phyloP scores from a whole-genome alignment of 257 asterid species.

The Verbena officinalis region DNA sequence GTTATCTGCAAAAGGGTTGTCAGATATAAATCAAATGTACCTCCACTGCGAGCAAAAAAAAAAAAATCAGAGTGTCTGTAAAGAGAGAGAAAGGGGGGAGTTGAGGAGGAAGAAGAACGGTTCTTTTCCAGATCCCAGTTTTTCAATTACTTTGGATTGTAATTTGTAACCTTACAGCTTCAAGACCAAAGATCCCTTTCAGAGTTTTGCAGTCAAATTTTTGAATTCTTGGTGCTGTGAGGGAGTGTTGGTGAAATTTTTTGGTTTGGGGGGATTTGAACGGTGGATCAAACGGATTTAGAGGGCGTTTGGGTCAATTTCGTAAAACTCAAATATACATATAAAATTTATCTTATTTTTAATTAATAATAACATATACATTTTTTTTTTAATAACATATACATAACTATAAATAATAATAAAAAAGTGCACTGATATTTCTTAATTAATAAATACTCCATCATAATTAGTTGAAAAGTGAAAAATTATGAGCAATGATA shows the following conservation, averaged over 20 bases:
- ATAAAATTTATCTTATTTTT: background rate
- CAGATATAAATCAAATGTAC: slow-evolving; percentile 35
- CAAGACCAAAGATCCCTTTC: slow-evolving; percentile 41
- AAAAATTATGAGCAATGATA: background rate
- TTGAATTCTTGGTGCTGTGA: slow-evolving; percentile 36
- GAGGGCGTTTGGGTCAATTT: slow-evolving; percentile 21
- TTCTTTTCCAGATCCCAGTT: slow-evolving; percentile 52
- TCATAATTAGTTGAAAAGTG: slow-evolving; percentile 4
- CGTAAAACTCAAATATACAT: background rate
- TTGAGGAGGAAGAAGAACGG: slow-evolving; percentile 30
- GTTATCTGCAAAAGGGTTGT: slow-evolving; percentile 20
- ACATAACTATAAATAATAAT: no score
- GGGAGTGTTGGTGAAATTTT: slow-evolving; percentile 27
- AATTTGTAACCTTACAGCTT: slow-evolving; percentile 36
- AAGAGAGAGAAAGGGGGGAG: slow-evolving; percentile 1
- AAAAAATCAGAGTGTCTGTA: slow-evolving; percentile 11
- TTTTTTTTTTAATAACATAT: no score
- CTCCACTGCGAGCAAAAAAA: slow-evolving; percentile 25
- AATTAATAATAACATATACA: no score
- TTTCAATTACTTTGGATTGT: slow-evolving; percentile 28
- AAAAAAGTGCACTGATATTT: no score
- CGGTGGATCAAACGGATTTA: slow-evolving; percentile 26
- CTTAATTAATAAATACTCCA: background rate
- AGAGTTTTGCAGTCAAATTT: slow-evolving; percentile 29
- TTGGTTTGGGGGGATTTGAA: slow-evolving; percentile 44